phyloP scores from a whole-genome alignment of 345 rosid genomes.

The Reutealis trisperma region DNA sequence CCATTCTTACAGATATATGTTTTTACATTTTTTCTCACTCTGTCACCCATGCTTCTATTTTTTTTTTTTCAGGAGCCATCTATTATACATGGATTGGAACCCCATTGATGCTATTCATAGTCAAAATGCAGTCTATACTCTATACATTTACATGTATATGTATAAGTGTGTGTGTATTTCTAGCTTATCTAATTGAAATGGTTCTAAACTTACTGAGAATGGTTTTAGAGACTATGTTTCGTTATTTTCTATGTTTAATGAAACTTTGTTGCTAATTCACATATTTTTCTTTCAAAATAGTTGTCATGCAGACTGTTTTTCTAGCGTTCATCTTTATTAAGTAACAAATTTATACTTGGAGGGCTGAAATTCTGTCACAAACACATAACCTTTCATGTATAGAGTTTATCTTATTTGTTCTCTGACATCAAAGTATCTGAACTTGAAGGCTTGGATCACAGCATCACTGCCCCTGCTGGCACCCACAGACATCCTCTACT shows the following conservation, averaged over 20 bases:
- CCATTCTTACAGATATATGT: not conserved
- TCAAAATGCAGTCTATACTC: not conserved
- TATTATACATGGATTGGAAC: too few species aligned
- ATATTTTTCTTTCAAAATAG: not conserved
- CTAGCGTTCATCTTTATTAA: not conserved
- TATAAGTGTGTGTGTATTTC: too few species aligned
- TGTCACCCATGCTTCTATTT: not conserved
- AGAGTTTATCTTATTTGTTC: conserved; percentile 4
- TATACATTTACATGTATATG: too few species aligned
- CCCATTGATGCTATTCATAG: not conserved
- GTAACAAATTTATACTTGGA: not conserved
- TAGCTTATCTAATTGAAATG: not conserved
- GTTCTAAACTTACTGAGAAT: not conserved
- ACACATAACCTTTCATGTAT: not conserved
- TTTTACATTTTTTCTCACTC: not conserved
- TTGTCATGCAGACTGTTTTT: not conserved
- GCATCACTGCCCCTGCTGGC: conserved; percentile 53
- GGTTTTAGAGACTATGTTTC: not conserved
- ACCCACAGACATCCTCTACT: conserved; percentile 34
- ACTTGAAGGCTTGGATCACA: conserved; percentile 68
- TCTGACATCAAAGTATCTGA: conserved; percentile 32
- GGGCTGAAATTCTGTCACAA: not conserved
- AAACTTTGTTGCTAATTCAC: not conserved
- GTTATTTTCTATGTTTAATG: not conserved
- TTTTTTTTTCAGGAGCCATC: not conserved